Conservation (phyloP, 345 rosid species). For the Salix purpurea region DNA sequence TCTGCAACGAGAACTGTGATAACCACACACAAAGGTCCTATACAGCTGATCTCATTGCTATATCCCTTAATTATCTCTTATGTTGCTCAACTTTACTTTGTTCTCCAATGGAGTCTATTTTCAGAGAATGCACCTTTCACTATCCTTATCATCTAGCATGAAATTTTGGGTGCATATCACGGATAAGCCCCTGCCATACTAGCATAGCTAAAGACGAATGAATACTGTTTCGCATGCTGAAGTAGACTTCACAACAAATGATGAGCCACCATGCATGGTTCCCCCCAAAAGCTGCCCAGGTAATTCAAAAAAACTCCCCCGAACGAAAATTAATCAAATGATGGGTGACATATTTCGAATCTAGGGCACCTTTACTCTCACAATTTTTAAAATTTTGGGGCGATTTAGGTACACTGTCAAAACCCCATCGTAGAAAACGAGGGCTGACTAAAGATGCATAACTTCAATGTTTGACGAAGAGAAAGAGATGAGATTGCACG, state of each 20-base stretch:
- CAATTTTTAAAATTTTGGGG: not conserved
- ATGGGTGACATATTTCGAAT: slow-evolving; percentile 13
- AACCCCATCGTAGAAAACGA: slow-evolving; percentile 8
- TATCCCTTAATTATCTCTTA: not conserved
- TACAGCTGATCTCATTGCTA: not conserved
- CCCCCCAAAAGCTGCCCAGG: not conserved
- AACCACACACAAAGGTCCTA: not conserved
- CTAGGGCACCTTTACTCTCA: not conserved
- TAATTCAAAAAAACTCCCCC: not conserved
- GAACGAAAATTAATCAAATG: not conserved
- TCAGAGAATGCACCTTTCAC: not conserved
- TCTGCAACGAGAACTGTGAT: not conserved
- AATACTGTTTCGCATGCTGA: not conserved
- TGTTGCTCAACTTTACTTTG: not conserved
- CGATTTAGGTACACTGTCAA: not conserved
- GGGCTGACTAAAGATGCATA: not conserved
- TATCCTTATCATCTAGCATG: not conserved
- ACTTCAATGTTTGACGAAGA: not conserved
- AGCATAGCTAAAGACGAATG: not conserved
- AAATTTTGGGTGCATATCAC: not conserved
- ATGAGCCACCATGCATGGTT: not conserved
- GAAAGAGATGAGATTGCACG: not conserved
- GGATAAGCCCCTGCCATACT: not conserved
- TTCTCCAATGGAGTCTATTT: not conserved
- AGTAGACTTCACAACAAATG: slow-evolving; percentile 1